Evolutionary conservation across 768 basidiomycete genomes (phyloP), one percentile per base, ranked within the genome.

Genomic region (Trametes elegans): DNA sequence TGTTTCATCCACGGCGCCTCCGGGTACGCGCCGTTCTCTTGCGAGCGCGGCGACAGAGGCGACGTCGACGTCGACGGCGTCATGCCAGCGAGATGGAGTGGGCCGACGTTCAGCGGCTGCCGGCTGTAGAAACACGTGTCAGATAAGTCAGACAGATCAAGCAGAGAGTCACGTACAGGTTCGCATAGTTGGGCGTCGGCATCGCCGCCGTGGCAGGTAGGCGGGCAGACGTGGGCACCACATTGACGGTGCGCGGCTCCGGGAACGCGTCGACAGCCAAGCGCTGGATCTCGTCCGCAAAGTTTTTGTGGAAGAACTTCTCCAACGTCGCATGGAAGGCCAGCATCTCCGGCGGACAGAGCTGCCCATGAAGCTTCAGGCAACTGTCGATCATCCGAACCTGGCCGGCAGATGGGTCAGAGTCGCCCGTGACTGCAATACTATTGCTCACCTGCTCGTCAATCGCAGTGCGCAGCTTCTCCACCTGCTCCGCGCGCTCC

Each of bases 281-380:
- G 4, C 88, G 82, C 45, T 80, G 79, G 40, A 93, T 87, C 66
- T 93, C 91, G 32, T 93, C 91, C 3, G 81, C 70, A 72, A 91
- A 93, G 64, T 91, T 91, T 69, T 87, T 90, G 51, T 76, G 80
- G 76, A 92, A 93, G 70, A 93, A 88, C 57, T 80, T 85, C 67
- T 90, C 87, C 40, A 98, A 76, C 0, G 92, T 93, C 55, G 87
- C 85, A 66, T 98, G 95, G 79, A 98, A 98, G 5, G 85, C 81
- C n/a, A 88, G 73, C 80, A 97, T 96, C 68, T 94, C 93, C 11
- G 83, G 80, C 0, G 90, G 83, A 66, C 93, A 94, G 27, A 96
- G 72, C 40, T 83, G 78, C 2, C 84, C 85, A 66, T 98, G 94
- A 5, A 98, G 78, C 62, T 82, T 83, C 49, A 98, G 77, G 66